phyloP scores from a whole-genome alignment of 2,329 filamentous ascomycete genomes.

The Hymenoscyphus occultus region DNA sequence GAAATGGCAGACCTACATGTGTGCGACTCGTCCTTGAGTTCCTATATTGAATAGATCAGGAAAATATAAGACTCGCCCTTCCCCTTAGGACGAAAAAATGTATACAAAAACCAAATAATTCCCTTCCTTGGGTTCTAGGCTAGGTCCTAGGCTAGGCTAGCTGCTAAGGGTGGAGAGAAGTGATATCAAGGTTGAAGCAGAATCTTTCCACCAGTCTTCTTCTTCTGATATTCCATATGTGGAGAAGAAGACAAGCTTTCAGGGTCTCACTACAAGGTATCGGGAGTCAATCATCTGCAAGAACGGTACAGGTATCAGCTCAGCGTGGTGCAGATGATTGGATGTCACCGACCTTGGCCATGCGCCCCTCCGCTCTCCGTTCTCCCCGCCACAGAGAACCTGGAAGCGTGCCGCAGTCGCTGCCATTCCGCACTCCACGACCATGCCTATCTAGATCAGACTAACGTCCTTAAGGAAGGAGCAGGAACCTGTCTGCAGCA shows the following conservation, averaged over 20 bases:
- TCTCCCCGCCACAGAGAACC: neutral
- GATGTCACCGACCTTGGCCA: neutral
- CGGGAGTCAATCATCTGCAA: neutral
- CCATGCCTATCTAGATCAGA: neutral
- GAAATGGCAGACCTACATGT: no score
- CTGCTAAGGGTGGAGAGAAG: neutral
- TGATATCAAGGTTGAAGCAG: neutral
- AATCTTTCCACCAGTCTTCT: neutral
- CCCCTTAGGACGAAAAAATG: no score
- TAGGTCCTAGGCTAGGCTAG: no score
- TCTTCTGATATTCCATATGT: neutral
- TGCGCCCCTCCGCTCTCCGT: neutral
- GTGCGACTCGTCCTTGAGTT: no score
- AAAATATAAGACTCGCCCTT: no score
- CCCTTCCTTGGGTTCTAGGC: no score
- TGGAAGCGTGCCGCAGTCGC: neutral
- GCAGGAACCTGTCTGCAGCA: neutral
- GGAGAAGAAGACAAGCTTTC: neutral
- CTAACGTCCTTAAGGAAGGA: conserved; percentile 5
- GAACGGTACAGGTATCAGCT: neutral
- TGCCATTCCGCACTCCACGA: neutral
- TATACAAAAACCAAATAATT: no score
- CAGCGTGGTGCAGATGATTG: neutral
- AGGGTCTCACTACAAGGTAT: neutral
- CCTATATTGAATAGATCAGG: no score